Conservation (phyloP, 164 flowering plant species). For the Vitis rotundifolia region DNA sequence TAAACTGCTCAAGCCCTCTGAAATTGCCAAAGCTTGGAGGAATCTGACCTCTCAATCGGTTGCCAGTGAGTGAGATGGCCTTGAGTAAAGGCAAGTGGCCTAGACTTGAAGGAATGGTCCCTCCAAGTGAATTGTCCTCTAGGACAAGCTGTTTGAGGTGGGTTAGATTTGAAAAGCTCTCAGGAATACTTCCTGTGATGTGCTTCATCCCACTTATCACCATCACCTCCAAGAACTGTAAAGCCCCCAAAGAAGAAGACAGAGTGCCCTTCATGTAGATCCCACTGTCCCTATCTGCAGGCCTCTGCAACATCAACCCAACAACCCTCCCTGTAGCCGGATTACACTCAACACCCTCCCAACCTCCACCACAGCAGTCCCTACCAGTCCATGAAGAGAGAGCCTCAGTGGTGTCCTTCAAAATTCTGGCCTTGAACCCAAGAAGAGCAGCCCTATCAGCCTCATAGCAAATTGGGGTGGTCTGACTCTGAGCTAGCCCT, state of each 20-base stretch:
- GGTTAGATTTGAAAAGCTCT: constrained; percentile 53
- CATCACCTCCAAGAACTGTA: constrained; percentile 64
- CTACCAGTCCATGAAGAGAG: constrained; percentile 73
- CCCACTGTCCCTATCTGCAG: constrained; percentile 28
- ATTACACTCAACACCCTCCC: constrained; percentile 89
- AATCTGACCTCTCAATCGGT: constrained; percentile 60
- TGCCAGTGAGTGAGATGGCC: constrained; percentile 61
- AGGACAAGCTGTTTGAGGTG: constrained; percentile 66
- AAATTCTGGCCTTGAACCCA: constrained; percentile 66
- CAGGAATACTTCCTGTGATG: constrained; percentile 72
- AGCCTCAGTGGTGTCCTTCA: constrained; percentile 65
- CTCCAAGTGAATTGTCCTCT: constrained; percentile 70
- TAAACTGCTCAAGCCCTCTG: constrained; percentile 43
- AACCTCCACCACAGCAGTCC: constrained; percentile 87
- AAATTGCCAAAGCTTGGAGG: constrained; percentile 65
- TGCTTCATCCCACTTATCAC: constrained; percentile 77
- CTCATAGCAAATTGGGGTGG: constrained; percentile 44
- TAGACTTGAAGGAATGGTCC: constrained; percentile 66
- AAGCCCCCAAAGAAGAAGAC: constrained; percentile 58
- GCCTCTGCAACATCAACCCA: constrained; percentile 55
- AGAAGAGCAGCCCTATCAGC: constrained; percentile 72
- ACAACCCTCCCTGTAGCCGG: constrained; percentile 64
- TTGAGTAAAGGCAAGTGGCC: constrained; percentile 54
- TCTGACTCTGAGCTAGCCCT: constrained; percentile 19
- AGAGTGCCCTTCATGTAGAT: constrained; percentile 77